Evolutionary conservation across 257 asterid genomes (phyloP), one percentile per base, ranked within the genome.

Genomic region (Schizonepeta tenuifolia): DNA sequence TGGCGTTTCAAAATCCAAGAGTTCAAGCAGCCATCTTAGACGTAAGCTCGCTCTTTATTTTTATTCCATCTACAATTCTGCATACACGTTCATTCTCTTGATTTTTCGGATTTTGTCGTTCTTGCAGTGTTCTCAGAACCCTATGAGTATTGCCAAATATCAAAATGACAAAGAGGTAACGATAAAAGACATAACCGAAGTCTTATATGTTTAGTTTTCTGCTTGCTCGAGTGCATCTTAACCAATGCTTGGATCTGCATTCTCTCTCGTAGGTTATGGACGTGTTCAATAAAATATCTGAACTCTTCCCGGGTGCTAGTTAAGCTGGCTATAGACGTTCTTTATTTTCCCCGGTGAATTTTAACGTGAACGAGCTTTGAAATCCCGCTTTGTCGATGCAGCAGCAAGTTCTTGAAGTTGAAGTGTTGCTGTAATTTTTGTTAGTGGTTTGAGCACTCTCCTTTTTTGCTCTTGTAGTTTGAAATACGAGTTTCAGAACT

Each of bases 21-120:
- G 90, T 94, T 78, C 98, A 94, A 86, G 96, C 94, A 44, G 98
- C 98, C 68, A 94, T 94, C 82, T 85, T 91, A 96, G 98, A 94
- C n/a, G 98, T 91, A 82, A 76, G 92, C 69, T 55, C 13, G 67
- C 35, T 38, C 62, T 35, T 68, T 44, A 38, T 17, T 51, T 62
- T 47, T 59, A 1, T 21, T 36, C 12, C n/a, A 33, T 20, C 63
- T 6, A 13, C 40, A n/a, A n/a, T n/a, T n/a, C n/a, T n/a, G n/a
- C n/a, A 22, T 40, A 36, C 22, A 13, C 5, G 3, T 13, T 7
- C 9, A 31, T 31, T 31, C 6, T 5, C 36, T 53, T 76, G 53
- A 20, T 54, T 38, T 60, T 59, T 21, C 31, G 51, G 21, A 43
- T 54, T 12, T 76, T 44, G 43, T 50, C 20, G 3, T 31, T 65